Conservation (phyloP, 78 protist species). For the Dictyostelium purpureum region DNA sequence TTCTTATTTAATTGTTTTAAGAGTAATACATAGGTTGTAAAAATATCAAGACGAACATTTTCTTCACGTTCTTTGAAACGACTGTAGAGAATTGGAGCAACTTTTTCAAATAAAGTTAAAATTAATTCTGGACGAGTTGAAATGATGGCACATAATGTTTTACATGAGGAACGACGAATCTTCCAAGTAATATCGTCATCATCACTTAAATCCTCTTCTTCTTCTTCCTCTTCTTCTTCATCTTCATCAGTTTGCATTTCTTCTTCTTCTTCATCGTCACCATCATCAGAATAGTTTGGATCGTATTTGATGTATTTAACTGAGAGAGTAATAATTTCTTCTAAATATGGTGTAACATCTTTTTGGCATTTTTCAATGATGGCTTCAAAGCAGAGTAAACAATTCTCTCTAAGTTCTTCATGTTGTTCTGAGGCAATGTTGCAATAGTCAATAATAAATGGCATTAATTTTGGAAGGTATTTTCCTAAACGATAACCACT, state of each 20-base stretch:
- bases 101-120: slow-evolving; percentile 17
- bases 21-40: slow-evolving; percentile 48
- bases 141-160: slow-evolving; percentile 86
- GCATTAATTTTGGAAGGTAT: slow-evolving; percentile 54
- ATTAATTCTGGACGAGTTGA: slow-evolving; percentile 86
- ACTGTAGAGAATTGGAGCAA: slow-evolving; percentile 82
- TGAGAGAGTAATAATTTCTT: slow-evolving; percentile 49
- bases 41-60: slow-evolving; percentile 86
- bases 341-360: slow-evolving; percentile 71
- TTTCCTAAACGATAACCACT: slow-evolving; percentile 78
- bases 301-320: slow-evolving; percentile 85
- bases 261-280: slow-evolving; percentile 75
- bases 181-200: slow-evolving; percentile 97
- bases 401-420: slow-evolving; percentile 91
- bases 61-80: slow-evolving; percentile 94
- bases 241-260: slow-evolving; percentile 77
- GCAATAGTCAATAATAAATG: slow-evolving; percentile 42
- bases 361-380: slow-evolving; percentile 84
- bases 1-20: slow-evolving; percentile 48
- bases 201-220: slow-evolving; percentile 88
- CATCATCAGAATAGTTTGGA: slow-evolving; percentile 92
- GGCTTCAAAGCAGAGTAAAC: slow-evolving; percentile 87
- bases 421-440: slow-evolving; percentile 77
- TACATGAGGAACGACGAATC: slow-evolving; percentile 90
- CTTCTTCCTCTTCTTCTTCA: slow-evolving; percentile 1